A percentile compares a stretch with the other conserved stretches of the same genome.
Conservation (phyloP, 495 filamentous ascomycete genomes). For the Daldinia vernicosa region DNA sequence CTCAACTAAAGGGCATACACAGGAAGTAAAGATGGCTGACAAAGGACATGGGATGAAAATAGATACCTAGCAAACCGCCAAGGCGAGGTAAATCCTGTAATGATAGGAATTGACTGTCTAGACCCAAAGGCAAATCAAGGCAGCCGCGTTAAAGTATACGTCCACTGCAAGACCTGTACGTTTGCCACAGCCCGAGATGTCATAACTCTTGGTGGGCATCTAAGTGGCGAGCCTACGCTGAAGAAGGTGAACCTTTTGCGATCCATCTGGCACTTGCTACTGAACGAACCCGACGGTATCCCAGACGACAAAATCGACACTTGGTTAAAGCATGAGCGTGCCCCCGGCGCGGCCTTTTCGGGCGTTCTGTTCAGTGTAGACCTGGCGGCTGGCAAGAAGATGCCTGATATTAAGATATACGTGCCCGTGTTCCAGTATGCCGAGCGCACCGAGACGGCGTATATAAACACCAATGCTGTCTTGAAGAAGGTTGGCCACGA, state of each 20-base stretch:
- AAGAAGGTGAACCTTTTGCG: constrained; percentile 10
- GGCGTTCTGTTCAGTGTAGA: constrained; percentile 7
- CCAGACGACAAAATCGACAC: constrained; percentile 10
- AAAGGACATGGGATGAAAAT: not conserved
- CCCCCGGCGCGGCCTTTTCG: not conserved
- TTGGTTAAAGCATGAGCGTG: constrained; percentile 3
- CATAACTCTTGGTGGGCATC: constrained; percentile 11
- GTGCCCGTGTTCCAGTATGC: constrained; percentile 14
- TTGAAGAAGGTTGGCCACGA: constrained; percentile 5
- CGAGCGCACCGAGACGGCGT: not conserved
- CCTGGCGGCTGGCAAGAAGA: constrained; percentile 3
- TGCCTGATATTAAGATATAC: constrained; percentile 12
- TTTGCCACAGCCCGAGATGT: constrained; percentile 5
- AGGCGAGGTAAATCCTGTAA: not conserved
- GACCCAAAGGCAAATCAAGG: constrained; percentile 6
- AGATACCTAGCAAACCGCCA: constrained; percentile 8
- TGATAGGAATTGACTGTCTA: constrained; percentile 19
- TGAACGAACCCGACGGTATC: constrained; percentile 1
- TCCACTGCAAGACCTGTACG: not conserved
- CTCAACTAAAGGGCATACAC: not conserved
- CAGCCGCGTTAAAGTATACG: constrained; percentile 9
- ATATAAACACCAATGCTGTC: not conserved
- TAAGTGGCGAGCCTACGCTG: not conserved
- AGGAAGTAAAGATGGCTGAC: not conserved
- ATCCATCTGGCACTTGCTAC: constrained; percentile 10